Evolutionary conservation across 1,284 basidiomycete species (phyloP).

Genomic region (Tilletia horrida): DNA sequence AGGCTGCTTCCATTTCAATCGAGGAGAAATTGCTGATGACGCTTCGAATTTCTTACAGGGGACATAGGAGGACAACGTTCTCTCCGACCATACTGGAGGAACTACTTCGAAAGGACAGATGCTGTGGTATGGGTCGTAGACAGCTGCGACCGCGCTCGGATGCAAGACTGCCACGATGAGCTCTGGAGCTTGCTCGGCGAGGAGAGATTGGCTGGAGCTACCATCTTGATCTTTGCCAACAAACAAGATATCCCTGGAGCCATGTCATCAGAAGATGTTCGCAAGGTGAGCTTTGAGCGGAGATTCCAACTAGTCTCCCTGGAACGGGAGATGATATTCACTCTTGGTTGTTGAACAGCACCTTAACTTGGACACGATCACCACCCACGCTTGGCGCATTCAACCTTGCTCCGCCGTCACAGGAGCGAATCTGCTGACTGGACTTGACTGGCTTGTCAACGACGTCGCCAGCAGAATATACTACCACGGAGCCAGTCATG

Average conservation of each 20-base stretch:
- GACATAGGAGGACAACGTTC: constrained; percentile 96
- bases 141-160: constrained; percentile 81
- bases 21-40: too few species aligned
- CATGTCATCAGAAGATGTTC: constrained; percentile 76
- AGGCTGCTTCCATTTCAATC: neutral
- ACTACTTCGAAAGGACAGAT: constrained; percentile 98
- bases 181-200: constrained; percentile 79
- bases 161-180: constrained; percentile 83
- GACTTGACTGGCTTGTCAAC: constrained; percentile 89
- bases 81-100: constrained; percentile 94
- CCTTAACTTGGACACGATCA: constrained; percentile 60
- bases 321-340: too few species aligned
- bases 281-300: constrained; percentile 64
- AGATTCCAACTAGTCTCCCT: neutral
- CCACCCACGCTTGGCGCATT: constrained; percentile 84
- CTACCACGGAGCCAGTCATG: constrained; percentile 29
- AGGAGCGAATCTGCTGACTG: constrained; percentile 75
- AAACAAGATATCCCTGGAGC: constrained; percentile 93
- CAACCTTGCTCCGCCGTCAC: constrained; percentile 88
- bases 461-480: constrained; percentile 66
- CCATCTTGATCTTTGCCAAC: constrained; percentile 95
- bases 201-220: constrained; percentile 91
- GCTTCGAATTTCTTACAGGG: constrained; percentile 62
- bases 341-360: constrained; percentile 18
- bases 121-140: constrained; percentile 99